Evolutionary conservation across 2,329 filamentous ascomycete genomes (phyloP).

Genomic region (Geosmithia flava): DNA sequence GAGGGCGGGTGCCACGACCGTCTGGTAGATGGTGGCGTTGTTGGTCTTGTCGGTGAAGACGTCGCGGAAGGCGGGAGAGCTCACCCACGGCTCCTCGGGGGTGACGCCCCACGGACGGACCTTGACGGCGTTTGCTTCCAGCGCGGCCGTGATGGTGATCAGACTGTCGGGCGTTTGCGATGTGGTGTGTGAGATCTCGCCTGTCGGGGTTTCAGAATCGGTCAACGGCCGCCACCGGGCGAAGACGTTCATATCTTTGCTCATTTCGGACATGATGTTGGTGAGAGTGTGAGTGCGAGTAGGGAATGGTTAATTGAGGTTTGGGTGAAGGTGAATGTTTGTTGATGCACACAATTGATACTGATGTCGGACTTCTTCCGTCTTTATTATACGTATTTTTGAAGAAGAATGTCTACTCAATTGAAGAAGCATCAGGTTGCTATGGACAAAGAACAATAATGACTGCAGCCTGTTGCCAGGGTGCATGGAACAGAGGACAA

Average conservation of each 20-base stretch:
- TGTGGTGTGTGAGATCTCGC: background rate
- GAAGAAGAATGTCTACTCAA: no score
- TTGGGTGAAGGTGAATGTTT: no score
- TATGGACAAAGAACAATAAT: no score
- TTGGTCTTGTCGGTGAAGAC: slow-evolving; percentile 12
- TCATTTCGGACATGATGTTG: no score
- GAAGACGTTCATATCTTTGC: slow-evolving; percentile 1
- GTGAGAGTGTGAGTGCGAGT: no score
- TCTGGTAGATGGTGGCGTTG: slow-evolving; percentile 11
- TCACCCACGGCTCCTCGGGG: slow-evolving; percentile 6
- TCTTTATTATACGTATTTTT: no score
- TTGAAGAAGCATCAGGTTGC: no score
- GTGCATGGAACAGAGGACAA: no score
- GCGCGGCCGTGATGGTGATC: background rate
- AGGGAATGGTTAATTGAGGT: no score
- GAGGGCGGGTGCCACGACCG: slow-evolving; percentile 18
- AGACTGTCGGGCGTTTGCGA: background rate
- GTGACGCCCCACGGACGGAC: background rate
- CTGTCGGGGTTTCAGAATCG: background rate
- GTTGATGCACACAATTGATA: no score
- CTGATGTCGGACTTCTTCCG: no score
- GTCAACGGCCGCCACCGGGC: slow-evolving; percentile 2
- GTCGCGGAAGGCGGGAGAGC: slow-evolving; percentile 8
- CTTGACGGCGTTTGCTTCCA: slow-evolving; percentile 1
- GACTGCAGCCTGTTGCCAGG: no score